phyloP scores from a whole-genome alignment of 306 rosid genomes.

The Glycyrrhiza uralensis region DNA sequence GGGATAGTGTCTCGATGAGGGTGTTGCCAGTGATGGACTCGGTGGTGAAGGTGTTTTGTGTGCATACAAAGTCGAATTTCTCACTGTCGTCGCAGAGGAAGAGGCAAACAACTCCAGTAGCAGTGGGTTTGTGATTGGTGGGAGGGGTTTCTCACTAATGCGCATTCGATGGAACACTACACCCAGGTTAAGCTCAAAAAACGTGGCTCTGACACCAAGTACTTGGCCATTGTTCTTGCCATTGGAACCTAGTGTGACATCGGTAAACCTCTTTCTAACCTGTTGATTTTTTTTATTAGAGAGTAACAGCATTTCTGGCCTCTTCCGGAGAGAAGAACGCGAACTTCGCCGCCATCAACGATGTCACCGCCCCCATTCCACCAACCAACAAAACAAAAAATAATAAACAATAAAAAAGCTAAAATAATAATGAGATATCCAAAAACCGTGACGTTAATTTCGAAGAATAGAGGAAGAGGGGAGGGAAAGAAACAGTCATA shows the following conservation, averaged over 20 bases:
- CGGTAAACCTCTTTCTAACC: slow-evolving; percentile 25
- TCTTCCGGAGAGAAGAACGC: no score
- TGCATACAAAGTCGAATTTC: slow-evolving; percentile 90
- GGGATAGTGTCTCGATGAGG: slow-evolving; percentile 48
- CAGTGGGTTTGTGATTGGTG: slow-evolving; percentile 84
- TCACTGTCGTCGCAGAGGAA: slow-evolving; percentile 98
- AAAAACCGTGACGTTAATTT: no score
- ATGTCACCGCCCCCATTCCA: no score
- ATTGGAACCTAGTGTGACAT: slow-evolving; percentile 97
- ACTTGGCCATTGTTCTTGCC: slow-evolving; percentile 91
- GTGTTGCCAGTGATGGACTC: slow-evolving; percentile 85
- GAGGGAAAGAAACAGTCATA: no score
- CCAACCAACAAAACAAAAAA: no score
- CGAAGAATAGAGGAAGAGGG: no score
- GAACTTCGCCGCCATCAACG: no score
- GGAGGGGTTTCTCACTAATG: slow-evolving; percentile 86
- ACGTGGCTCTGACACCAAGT: slow-evolving; percentile 94
- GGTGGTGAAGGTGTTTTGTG: slow-evolving; percentile 91
- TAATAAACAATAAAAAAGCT: no score
- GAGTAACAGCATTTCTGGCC: no score
- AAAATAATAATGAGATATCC: no score
- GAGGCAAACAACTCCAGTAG: slow-evolving; percentile 85
- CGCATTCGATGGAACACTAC: slow-evolving; percentile 89
- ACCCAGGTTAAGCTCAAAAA: slow-evolving; percentile 96
- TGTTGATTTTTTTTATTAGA: background rate